These are phyloP conservation scores for Artemisia annua DNA, from an alignment of 129 eudicot genomes.

Conservation along the genomic window DNA sequence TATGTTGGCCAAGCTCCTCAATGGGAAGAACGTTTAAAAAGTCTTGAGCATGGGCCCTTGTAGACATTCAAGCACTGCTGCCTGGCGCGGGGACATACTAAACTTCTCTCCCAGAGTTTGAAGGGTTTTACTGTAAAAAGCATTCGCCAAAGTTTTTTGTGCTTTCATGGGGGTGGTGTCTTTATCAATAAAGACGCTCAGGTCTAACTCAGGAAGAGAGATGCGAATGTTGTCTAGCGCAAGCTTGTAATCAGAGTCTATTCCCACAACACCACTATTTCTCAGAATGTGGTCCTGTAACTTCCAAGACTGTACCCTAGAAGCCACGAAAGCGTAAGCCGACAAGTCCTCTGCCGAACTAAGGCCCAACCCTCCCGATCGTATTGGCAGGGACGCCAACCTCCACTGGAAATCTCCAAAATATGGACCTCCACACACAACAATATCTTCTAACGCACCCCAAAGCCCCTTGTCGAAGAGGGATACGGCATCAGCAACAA, in stretches of 20 bases:
- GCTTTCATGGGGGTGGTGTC: not conserved
- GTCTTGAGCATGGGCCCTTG: no score
- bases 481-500: no score
- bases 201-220: not conserved
- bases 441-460: no score
- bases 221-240: not conserved
- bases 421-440: no score
- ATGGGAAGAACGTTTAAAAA: no score
- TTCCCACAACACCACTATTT: not conserved
- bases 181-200: not conserved
- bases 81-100: no score
- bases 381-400: no score
- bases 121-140: not conserved
- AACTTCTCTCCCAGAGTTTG: not conserved
- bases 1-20: no score
- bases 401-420: no score
- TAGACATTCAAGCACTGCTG: no score
- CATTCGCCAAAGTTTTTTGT: not conserved
- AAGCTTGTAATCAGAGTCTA: not conserved
- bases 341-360: not conserved
- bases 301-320: not conserved
- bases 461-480: no score
- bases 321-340: not conserved
- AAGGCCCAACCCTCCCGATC: not conserved
- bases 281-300: not conserved